Conservation (phyloP, 257 asterid species). For the Salvia miltiorrhiza region DNA sequence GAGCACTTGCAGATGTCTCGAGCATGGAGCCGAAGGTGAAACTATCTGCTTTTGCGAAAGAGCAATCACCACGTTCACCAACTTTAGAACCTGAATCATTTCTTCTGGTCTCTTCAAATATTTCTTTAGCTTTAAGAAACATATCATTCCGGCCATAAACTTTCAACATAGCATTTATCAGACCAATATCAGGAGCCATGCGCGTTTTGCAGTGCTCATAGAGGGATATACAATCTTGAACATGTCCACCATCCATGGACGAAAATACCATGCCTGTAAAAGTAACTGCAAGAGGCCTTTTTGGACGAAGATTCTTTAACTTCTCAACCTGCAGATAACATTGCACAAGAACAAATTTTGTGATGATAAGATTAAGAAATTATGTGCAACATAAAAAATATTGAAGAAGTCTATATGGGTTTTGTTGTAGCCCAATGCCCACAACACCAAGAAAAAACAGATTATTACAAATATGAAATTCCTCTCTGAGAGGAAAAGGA, state of each 20-base stretch:
- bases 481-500: not conserved
- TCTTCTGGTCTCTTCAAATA: conserved; percentile 65
- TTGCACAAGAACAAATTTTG: conserved; percentile 11
- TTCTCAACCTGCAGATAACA: conserved; percentile 60
- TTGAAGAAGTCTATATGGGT: not conserved
- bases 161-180: conserved; percentile 79
- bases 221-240: conserved; percentile 57
- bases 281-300: conserved; percentile 67
- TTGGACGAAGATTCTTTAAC: conserved; percentile 42
- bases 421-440: not conserved
- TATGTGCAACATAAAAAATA: not conserved
- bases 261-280: conserved; percentile 83
- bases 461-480: not conserved
- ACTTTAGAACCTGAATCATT: too few species aligned
- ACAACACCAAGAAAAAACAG: not conserved
- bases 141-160: conserved; percentile 69
- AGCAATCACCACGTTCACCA: too few species aligned
- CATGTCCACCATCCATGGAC: conserved; percentile 81
- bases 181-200: conserved; percentile 62
- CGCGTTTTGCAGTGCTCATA: conserved; percentile 59
- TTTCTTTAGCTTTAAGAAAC: conserved; percentile 79
- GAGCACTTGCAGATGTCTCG: conserved; percentile 76
- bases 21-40: conserved; percentile 81
- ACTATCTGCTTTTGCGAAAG: conserved; percentile 47
- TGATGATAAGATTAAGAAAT: not conserved